phyloP scores from a whole-genome alignment of 305 asterid genomes.

The Striga hermonthica region DNA sequence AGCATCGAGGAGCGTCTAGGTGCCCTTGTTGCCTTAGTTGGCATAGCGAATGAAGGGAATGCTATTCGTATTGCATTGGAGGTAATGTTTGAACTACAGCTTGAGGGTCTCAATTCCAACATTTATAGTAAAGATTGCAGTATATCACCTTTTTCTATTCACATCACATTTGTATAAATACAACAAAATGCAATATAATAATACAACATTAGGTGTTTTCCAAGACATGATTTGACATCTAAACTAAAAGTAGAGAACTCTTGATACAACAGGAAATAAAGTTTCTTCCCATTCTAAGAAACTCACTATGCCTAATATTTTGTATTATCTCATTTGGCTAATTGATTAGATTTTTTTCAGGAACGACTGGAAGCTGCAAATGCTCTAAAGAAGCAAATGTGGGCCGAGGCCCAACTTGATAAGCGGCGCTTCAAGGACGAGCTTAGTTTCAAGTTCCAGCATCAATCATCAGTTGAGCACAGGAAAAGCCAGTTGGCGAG shows the following conservation, averaged over 20 bases:
- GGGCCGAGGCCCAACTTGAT: conserved; percentile 71
- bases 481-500: conserved; percentile 46
- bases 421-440: conserved; percentile 62
- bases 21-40: conserved; percentile 73
- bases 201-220: too few species aligned
- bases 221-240: background rate
- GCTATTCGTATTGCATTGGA: conserved; percentile 67
- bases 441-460: conserved; percentile 37
- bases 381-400: conserved; percentile 69
- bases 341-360: conserved; percentile 45
- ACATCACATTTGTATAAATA: too few species aligned
- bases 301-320: background rate
- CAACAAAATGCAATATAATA: too few species aligned
- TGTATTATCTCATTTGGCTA: conserved; percentile 26
- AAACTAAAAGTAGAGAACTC: background rate
- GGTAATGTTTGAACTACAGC: conserved; percentile 37
- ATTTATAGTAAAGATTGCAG: too few species aligned
- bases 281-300: background rate
- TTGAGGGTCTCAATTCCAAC: too few species aligned
- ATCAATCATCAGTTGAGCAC: conserved; percentile 43
- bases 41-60: conserved; percentile 89
- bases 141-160: too few species aligned
- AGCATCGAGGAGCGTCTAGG: conserved; percentile 77
- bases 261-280: background rate
- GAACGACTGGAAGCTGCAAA: conserved; percentile 78